Evolutionary conservation across 1,284 basidiomycete species (phyloP).

Genomic region (Naganishia liquefaciens): DNA sequence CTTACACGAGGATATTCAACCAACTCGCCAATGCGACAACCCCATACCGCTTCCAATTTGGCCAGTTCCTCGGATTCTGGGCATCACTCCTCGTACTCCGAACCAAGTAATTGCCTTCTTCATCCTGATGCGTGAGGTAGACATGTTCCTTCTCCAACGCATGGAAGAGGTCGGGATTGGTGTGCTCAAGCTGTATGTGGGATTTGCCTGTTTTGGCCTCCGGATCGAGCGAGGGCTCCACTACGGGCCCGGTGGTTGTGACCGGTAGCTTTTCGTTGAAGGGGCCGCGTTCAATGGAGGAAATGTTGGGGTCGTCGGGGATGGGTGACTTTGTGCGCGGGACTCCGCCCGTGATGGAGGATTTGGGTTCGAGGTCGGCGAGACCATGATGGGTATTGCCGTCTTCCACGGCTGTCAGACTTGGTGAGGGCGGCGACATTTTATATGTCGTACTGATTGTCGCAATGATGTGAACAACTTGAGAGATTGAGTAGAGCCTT

Average conservation of each 20-base stretch:
- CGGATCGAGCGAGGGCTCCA: background rate
- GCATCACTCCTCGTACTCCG: constrained; percentile 34
- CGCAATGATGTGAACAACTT: too few relatives aligned
- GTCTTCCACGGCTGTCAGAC: constrained; percentile 5
- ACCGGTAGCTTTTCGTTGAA: background rate
- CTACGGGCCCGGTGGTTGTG: background rate
- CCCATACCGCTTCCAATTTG: constrained; percentile 40
- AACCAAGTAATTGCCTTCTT: constrained; percentile 37
- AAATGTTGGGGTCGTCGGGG: background rate
- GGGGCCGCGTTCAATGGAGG: background rate
- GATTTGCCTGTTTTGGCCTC: constrained; percentile 17
- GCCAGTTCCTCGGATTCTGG: constrained; percentile 39
- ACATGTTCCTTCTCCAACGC: constrained; percentile 19
- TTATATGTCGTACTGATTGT: too few relatives aligned
- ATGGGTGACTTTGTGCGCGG: background rate
- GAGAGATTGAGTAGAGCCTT: too few relatives aligned
- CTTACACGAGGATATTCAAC: constrained; percentile 40
- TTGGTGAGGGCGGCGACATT: constrained; percentile 8
- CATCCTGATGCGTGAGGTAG: constrained; percentile 29
- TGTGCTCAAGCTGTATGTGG: constrained; percentile 5
- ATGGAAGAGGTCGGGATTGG: constrained; percentile 10
- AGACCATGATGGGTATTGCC: background rate
- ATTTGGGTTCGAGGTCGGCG: constrained; percentile 1
- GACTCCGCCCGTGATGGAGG: background rate
- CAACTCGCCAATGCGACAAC: constrained; percentile 38